A percentile compares a stretch with the other conserved stretches of the same genome.
These are phyloP conservation scores for Croton laevigatus DNA, from an alignment of 441 rosid genomes.

Conservation along the genomic window DNA sequence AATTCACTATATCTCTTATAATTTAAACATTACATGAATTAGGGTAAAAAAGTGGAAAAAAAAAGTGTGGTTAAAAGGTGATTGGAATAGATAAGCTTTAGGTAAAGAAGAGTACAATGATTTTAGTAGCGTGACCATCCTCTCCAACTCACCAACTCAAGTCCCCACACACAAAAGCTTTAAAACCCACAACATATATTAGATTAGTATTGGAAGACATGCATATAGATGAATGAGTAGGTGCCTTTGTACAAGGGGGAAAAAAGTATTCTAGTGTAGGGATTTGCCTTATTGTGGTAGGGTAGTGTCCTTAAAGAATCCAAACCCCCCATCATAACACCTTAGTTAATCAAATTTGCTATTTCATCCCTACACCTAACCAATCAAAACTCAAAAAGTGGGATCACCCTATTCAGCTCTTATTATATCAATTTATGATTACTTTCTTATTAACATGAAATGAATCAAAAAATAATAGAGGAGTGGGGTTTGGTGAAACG, in stretches of 20 bases:
- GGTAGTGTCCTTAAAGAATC: constrained; percentile 19
- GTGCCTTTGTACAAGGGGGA: constrained; percentile 4
- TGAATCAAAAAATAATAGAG: no score
- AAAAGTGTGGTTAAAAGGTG: background rate
- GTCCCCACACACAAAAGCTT: constrained; percentile 27
- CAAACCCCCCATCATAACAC: constrained; percentile 13
- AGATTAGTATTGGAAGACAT: constrained; percentile 3
- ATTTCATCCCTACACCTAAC: constrained; percentile 8
- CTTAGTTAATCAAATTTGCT: constrained; percentile 1
- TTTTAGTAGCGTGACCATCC: constrained; percentile 27
- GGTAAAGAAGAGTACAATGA: constrained; percentile 31
- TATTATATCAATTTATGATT: background rate
- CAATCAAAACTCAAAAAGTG: background rate
- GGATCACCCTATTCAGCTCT: background rate
- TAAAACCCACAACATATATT: constrained; percentile 15
- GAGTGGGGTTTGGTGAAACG: no score
- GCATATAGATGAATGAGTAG: background rate
- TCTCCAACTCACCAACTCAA: constrained; percentile 26
- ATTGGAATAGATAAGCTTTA: constrained; percentile 19
- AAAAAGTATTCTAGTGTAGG: background rate
- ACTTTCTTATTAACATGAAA: constrained; percentile 15
- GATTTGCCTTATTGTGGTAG: constrained; percentile 22
- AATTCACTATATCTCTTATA: no score
- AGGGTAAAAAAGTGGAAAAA: background rate
- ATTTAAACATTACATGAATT: no score